Evolutionary conservation across 441 rosid species (phyloP).

Genomic region (Monsonia emarginata): DNA sequence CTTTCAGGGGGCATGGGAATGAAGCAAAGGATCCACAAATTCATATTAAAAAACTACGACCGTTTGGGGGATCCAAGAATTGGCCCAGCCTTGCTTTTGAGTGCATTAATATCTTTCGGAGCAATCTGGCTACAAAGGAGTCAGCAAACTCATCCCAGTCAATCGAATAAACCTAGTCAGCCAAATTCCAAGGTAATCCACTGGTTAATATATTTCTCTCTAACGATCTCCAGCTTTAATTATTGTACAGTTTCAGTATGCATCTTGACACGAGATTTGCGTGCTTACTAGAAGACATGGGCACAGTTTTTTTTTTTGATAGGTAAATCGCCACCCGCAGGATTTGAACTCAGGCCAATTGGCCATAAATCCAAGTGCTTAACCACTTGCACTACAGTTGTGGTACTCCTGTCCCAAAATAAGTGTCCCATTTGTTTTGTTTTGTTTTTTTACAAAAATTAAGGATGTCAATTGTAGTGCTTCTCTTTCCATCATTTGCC

Average conservation of each 20-base stretch:
- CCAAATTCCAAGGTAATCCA: constrained; percentile 28
- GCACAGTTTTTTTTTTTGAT: not conserved
- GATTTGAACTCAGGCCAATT: too few relatives aligned
- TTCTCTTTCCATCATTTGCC: too few relatives aligned
- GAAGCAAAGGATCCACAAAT: constrained; percentile 33
- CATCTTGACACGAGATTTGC: not conserved
- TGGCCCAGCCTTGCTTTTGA: constrained; percentile 79
- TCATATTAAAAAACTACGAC: constrained; percentile 32
- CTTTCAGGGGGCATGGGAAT: constrained; percentile 51
- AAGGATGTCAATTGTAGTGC: too few relatives aligned
- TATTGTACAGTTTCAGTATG: not conserved
- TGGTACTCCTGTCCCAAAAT: too few relatives aligned
- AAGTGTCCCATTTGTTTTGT: too few relatives aligned
- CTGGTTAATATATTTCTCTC: not conserved
- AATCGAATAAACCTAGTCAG: constrained; percentile 24
- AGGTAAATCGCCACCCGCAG: too few relatives aligned
- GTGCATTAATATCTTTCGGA: constrained; percentile 62
- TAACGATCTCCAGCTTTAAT: not conserved
- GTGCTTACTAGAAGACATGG: not conserved
- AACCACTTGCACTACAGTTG: too few relatives aligned
- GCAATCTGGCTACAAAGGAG: constrained; percentile 61
- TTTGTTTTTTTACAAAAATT: too few relatives aligned
- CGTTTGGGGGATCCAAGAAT: constrained; percentile 70
- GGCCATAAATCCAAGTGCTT: too few relatives aligned
- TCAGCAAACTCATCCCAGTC: constrained; percentile 30